A percentile compares a stretch with the other conserved stretches of the same genome.
Evolutionary conservation across 2,329 filamentous ascomycete genomes (phyloP).

Genomic region (Microdochium bolleyi): DNA sequence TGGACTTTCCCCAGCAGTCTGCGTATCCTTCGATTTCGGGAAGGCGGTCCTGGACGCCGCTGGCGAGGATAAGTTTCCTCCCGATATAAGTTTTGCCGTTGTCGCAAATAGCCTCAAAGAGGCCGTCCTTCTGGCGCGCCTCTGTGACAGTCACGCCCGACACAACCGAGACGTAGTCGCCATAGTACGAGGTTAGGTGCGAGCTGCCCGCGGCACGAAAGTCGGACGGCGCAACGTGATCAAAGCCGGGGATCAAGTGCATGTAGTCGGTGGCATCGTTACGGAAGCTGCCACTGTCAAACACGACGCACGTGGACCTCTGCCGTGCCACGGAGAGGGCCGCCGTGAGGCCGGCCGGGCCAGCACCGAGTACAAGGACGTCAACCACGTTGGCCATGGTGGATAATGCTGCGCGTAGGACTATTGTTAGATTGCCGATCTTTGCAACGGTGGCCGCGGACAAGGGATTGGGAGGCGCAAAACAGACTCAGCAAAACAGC

Average conservation of each 20-base stretch:
- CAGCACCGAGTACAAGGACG: conserved; percentile 26
- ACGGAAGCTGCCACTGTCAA: conserved; percentile 30
- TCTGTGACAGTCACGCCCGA: background rate
- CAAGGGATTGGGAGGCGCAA: too few relatives aligned
- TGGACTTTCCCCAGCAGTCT: conserved; percentile 34
- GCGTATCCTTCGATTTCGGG: conserved; percentile 30
- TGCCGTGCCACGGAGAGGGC: conserved; percentile 26
- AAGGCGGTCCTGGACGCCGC: conserved; percentile 27
- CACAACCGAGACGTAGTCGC: background rate
- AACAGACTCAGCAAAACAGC: too few relatives aligned
- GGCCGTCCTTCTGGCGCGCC: background rate
- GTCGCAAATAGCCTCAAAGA: conserved; percentile 12
- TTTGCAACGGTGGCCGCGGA: too few relatives aligned
- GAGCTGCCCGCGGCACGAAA: background rate
- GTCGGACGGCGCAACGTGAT: background rate
- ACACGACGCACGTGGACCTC: conserved; percentile 25
- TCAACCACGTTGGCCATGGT: conserved; percentile 5
- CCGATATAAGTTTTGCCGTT: conserved; percentile 23
- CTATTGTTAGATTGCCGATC: too few relatives aligned
- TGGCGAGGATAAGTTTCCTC: conserved; percentile 32
- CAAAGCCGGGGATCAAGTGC: conserved; percentile 24
- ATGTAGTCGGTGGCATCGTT: conserved; percentile 30
- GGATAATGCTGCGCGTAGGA: background rate
- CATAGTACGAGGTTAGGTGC: background rate
- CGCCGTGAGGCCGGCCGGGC: conserved; percentile 30